Percentiles rank a stretch among this genome's conserved stretches.
phyloP scores from a whole-genome alignment of 2,329 filamentous ascomycete genomes.

The Neophaeococcomyces mojaviensis region DNA sequence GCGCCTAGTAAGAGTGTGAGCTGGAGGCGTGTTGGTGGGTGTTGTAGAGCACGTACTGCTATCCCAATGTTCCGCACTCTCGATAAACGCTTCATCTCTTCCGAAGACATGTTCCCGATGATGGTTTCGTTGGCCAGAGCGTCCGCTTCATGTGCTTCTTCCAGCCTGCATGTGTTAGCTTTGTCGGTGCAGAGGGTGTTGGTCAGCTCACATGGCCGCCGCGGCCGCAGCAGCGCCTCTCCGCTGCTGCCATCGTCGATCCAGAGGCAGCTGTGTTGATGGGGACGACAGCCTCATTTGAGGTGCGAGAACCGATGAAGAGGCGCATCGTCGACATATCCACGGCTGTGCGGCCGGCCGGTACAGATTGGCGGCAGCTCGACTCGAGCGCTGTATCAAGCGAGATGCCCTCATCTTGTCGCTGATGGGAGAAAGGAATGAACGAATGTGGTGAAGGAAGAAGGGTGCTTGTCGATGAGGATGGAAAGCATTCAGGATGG shows the following conservation, averaged over 20 bases:
- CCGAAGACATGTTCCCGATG: constrained; percentile 70
- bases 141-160: constrained; percentile 52
- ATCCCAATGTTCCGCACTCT: constrained; percentile 96
- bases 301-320: constrained; percentile 25
- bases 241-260: constrained; percentile 34
- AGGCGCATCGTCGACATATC: constrained; percentile 34
- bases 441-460: constrained; percentile 5
- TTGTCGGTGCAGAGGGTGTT: neutral
- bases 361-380: constrained; percentile 29
- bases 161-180: constrained; percentile 33
- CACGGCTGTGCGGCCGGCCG: constrained; percentile 31
- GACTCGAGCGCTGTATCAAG: constrained; percentile 20
- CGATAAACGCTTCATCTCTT: constrained; percentile 69
- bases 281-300: constrained; percentile 12
- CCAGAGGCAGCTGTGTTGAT: constrained; percentile 26
- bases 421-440: constrained; percentile 1
- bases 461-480: neutral
- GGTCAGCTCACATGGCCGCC: constrained; percentile 35
- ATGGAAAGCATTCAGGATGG: neutral
- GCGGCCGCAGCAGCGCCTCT: constrained; percentile 37
- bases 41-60: constrained; percentile 53
- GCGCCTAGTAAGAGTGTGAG: constrained; percentile 53
- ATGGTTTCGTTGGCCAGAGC: constrained; percentile 57
- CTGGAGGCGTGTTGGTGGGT: constrained; percentile 4
- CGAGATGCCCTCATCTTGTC: constrained; percentile 21